Percentiles rank a stretch among this genome's conserved stretches.
phyloP scores from a whole-genome alignment of 164 flowering plant genomes.

The Protea cynaroides region DNA sequence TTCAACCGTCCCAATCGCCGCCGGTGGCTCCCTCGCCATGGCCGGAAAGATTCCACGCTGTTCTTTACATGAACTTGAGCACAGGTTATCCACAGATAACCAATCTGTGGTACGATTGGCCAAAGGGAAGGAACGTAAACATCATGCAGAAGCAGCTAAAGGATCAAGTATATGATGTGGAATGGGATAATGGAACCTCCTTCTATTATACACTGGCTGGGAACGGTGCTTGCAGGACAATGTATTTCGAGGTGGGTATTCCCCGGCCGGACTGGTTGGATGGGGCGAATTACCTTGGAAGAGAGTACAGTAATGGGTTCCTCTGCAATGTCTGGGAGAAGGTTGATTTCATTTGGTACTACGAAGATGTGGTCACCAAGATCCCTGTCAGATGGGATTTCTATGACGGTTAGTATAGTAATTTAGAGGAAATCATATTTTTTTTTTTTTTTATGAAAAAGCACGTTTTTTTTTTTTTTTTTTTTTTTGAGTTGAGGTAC shows the following conservation, averaged over 20 bases:
- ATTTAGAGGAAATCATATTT: too few species aligned
- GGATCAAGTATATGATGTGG: constrained; percentile 25
- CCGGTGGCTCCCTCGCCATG: constrained; percentile 27
- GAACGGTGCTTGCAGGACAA: constrained; percentile 13
- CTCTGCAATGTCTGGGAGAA: constrained; percentile 44
- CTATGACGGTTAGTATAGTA: constrained; percentile 24
- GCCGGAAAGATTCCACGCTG: constrained; percentile 31
- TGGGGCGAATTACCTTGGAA: constrained; percentile 34
- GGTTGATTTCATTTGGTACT: constrained; percentile 38
- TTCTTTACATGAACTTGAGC: constrained; percentile 20
- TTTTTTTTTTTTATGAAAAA: too few species aligned
- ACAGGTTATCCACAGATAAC: constrained; percentile 9
- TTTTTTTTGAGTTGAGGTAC: too few species aligned
- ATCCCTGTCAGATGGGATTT: constrained; percentile 41
- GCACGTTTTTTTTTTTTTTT: too few species aligned
- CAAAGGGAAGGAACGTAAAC: constrained; percentile 36
- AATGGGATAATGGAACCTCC: constrained; percentile 46
- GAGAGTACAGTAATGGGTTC: constrained; percentile 25
- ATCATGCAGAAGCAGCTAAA: constrained; percentile 32
- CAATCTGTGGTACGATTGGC: constrained; percentile 39
- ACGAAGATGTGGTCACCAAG: constrained; percentile 38
- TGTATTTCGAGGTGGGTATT: constrained; percentile 30
- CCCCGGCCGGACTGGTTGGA: constrained; percentile 32
- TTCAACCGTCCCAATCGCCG: not conserved
- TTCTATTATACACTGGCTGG: constrained; percentile 27